Base-by-base conservation (phyloP, 2,329 filamentous ascomycete genomes). In the Ilyonectria robusta region DNA sequence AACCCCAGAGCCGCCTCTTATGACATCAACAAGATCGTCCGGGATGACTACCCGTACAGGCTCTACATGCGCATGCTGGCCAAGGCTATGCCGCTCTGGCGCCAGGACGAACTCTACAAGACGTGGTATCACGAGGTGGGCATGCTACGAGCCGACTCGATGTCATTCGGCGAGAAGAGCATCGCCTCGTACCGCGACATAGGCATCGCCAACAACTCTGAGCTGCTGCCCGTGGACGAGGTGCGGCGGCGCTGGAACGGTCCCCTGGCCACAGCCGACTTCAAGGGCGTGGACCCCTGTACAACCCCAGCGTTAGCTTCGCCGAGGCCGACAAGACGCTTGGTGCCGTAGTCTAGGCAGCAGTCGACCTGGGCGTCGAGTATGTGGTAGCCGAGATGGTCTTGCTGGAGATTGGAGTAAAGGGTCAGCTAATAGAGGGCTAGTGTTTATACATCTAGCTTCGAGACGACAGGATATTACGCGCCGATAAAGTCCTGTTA, bases 221-320 rank as follows among this genome's bases (percentile, higher is more conserved):
- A 76, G 61, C 79, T 80, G 70, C 72, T 89, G 56, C 77, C 81
- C 1, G 80, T 86, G 10, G 84, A 86, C 13, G 86, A 90, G 67
- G 86, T 88, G 40, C 84, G 85, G 51, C 80, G 81, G 72, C 77
- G 88, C 62, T 89, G 87, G 77, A 86, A 86, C 48, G 88, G 88
- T 0, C 77, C 88, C 8, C 90, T 90, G 71, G 83, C 86, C 29
- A 85, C 88, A 48, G 84, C 88, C 35, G 83, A 90, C 67, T 89
- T 89, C 73, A 83, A 81, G 7, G 86, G 82, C 8, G 83, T 89
- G 53, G 86, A 86, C 67, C 84, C 19, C 82, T 88, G 23, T 83
- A 86, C 70, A 91, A 90, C 79, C 86, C 85, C 66, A 85, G 83
- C 33, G 88, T 87, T 75, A 88, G 88, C 2, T 90, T 87, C 83